A percentile compares a stretch with the other conserved stretches of the same genome.
Conservation (phyloP, 2,329 filamentous ascomycete genomes). For the Myriosclerotinia curreyana region DNA sequence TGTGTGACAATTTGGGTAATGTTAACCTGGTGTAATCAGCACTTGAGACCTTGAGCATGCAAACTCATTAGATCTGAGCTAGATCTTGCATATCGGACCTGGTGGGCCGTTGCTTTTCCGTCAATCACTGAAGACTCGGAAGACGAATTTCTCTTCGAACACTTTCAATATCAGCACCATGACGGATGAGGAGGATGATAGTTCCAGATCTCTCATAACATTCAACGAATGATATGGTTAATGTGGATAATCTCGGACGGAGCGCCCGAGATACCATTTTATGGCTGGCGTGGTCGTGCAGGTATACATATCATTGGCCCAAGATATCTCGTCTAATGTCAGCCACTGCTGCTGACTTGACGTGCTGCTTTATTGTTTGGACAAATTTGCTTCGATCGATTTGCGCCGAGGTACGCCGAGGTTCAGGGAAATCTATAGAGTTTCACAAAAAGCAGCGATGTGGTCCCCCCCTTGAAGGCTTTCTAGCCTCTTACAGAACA, state of each 20-base stretch:
- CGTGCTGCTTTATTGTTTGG: slow-evolving; percentile 16
- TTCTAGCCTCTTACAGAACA: slow-evolving; percentile 5
- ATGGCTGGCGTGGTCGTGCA: slow-evolving; percentile 23
- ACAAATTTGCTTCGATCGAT: neutral
- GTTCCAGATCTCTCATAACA: neutral
- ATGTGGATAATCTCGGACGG: slow-evolving; percentile 14
- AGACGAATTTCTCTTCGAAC: slow-evolving; percentile 6
- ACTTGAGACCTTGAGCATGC: slow-evolving; percentile 3
- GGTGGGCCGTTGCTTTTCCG: slow-evolving; percentile 4
- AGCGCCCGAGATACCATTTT: slow-evolving; percentile 18
- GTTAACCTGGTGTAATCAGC: neutral
- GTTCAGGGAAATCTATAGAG: neutral
- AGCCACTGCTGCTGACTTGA: slow-evolving; percentile 6
- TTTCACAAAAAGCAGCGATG: slow-evolving; percentile 20
- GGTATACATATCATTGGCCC: slow-evolving; percentile 13
- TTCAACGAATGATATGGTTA: slow-evolving; percentile 6
- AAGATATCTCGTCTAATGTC: slow-evolving; percentile 13
- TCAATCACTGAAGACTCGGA: neutral
- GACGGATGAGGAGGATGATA: slow-evolving; percentile 8
- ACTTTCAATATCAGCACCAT: neutral
- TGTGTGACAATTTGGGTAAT: neutral
- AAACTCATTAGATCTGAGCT: slow-evolving; percentile 9
- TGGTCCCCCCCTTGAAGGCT: neutral
- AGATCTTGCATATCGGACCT: slow-evolving; percentile 13
- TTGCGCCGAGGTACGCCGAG: slow-evolving; percentile 9